Conservation (phyloP, 768 basidiomycete species). For the Galerina sulciceps region DNA sequence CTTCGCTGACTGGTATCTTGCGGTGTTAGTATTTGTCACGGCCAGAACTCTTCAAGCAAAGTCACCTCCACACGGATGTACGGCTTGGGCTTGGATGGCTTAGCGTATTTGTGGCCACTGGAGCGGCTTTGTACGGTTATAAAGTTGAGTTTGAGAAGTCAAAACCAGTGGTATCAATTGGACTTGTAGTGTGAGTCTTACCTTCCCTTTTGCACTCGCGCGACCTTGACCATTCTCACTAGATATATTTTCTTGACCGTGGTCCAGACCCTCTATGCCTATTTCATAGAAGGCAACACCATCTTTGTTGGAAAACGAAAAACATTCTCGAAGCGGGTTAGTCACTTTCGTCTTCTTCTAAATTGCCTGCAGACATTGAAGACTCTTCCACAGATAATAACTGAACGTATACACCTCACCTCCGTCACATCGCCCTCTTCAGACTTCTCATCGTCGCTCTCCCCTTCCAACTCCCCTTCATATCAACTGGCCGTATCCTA, state of each 20-base stretch:
- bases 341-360: slow-evolving; percentile 33
- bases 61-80: slow-evolving; percentile 86
- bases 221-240: slow-evolving; percentile 4
- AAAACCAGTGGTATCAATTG: slow-evolving; percentile 79
- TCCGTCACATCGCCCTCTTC: slow-evolving; percentile 67
- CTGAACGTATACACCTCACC: slow-evolving; percentile 83
- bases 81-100: slow-evolving; percentile 87
- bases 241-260: slow-evolving; percentile 80
- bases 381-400: slow-evolving; percentile 70
- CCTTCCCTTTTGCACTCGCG: slow-evolving; percentile 9
- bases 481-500: slow-evolving; percentile 74
- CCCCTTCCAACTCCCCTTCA: slow-evolving; percentile 53
- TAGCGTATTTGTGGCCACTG: slow-evolving; percentile 79
- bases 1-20: not conserved
- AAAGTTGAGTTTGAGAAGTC: slow-evolving; percentile 88
- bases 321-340: slow-evolving; percentile 83
- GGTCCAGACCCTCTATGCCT: slow-evolving; percentile 80
- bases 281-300: slow-evolving; percentile 81
- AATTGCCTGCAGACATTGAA: not conserved
- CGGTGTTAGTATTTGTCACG: slow-evolving; percentile 74
- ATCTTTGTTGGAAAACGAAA: slow-evolving; percentile 92
- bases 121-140: slow-evolving; percentile 85
- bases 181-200: slow-evolving; percentile 71
- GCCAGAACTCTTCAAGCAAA: slow-evolving; percentile 85
- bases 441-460: slow-evolving; percentile 20